Conservation (phyloP, 768 basidiomycete genomes). For the Podaxis sp. region DNA sequence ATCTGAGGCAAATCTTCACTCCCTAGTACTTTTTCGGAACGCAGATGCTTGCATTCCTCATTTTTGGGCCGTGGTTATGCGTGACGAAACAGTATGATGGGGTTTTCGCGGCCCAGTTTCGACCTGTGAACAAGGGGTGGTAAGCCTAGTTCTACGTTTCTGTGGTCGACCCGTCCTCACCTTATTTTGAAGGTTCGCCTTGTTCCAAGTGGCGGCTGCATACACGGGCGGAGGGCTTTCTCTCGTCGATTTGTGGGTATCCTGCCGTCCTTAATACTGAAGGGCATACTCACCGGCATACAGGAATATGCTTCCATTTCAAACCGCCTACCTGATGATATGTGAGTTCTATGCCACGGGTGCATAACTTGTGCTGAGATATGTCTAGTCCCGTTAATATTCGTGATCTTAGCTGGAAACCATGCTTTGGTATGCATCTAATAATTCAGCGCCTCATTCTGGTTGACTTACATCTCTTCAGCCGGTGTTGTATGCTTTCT, state of each 20-base stretch:
- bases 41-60: constrained; percentile 54
- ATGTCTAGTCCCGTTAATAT: constrained; percentile 47
- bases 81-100: constrained; percentile 44
- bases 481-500: not conserved
- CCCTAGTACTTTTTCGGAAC: constrained; percentile 63
- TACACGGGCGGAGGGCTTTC: constrained; percentile 75
- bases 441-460: not conserved
- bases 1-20: constrained; percentile 18
- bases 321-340: constrained; percentile 64
- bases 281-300: not conserved
- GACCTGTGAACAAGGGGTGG: constrained; percentile 59
- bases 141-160: constrained; percentile 21
- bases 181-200: constrained; percentile 35
- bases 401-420: constrained; percentile 74
- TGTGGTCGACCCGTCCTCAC: not conserved
- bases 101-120: constrained; percentile 48
- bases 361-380: not conserved
- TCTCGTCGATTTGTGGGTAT: constrained; percentile 54
- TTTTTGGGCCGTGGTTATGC: constrained; percentile 64
- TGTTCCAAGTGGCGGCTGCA: constrained; percentile 45
- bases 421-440: constrained; percentile 60
- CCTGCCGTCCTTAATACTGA: not conserved
- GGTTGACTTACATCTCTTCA: not conserved
- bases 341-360: constrained; percentile 27
- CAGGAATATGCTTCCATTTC: constrained; percentile 72